Evolutionary conservation across 371 early-diverging fungal species (phyloP), one percentile per base, ranked within the genome.

Genomic region (Mycotypha africana): DNA sequence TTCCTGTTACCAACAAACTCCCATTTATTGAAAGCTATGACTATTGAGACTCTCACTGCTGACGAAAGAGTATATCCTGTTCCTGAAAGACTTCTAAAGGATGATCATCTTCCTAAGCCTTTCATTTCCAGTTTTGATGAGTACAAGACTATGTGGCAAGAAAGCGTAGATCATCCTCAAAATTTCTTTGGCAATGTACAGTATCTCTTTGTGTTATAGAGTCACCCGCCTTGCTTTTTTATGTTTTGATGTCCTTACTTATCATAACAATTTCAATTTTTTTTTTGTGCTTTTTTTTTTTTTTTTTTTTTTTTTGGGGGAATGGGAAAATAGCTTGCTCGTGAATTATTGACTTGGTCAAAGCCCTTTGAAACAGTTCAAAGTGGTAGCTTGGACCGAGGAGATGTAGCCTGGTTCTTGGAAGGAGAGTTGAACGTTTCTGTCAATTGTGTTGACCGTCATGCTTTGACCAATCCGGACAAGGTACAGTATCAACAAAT

Each of bases 371-470:
- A 78, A 38, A 78, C 72, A 21, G 85, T 84, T 38, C 53, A 55
- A 21, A 55, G 42, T 37, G 89, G 89, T 21, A 60, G 73, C 23
- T 78, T 93, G 43, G 51, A 67, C 10, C 67, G 79, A 36, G 93
- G 92, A 35, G 81, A 92, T 60, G 78, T 91, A 49, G 79, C 83
- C 46, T 98, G 96, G 95, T 98, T 97, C 76, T 69, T 76, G 17
- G 91, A 90, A 49, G 98, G 98, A 26, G 71, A 85, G 56, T 70
- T 98, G 40, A 98, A 98, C 65, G 91, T 88, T 23, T 81, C 89
- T 20, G 89, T 90, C 78, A 98, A 97, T 74, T 94, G 95, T 70
- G 82, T 98, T 23, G 99, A 98, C 65, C 88, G 97, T 38, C 93
- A 95, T 70, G 95, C 91, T 23, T 43, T 67, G 32, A 43, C 66